Evolutionary conservation across 805 yeast species (phyloP).

Genomic region (Metschnikowia reukaufii): DNA sequence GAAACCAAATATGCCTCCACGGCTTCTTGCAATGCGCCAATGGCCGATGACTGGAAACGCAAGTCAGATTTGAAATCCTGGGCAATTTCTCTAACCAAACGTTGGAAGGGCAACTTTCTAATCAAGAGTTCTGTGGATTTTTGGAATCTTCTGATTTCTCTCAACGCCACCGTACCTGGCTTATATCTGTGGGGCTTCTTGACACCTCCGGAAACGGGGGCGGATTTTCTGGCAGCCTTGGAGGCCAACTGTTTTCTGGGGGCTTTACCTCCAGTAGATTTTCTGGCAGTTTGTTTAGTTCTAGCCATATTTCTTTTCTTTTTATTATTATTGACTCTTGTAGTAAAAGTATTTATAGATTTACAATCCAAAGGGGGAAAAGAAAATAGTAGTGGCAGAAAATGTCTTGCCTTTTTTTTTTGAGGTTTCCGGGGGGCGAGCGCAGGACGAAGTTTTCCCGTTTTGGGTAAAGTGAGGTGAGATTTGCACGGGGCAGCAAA

Average conservation of each 20-base stretch:
- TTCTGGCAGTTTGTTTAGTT: constrained; percentile 49
- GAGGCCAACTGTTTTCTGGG: constrained; percentile 51
- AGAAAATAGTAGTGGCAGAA: constrained; percentile 1
- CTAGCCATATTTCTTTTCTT: constrained; percentile 35
- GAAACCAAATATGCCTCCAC: constrained; percentile 49
- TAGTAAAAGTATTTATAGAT: not conserved
- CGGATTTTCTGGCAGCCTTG: constrained; percentile 49
- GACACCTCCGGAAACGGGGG: constrained; percentile 48
- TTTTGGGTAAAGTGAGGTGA: not conserved
- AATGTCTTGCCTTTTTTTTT: too few relatives aligned
- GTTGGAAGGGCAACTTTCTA: constrained; percentile 48
- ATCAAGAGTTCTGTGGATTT: constrained; percentile 46
- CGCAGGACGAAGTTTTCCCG: not conserved
- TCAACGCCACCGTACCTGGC: constrained; percentile 50
- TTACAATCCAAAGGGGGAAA: constrained; percentile 1
- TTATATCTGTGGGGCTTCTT: constrained; percentile 50
- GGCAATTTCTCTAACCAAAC: constrained; percentile 49
- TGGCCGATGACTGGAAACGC: constrained; percentile 47
- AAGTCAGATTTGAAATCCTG: constrained; percentile 48
- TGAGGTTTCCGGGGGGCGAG: constrained; percentile 5
- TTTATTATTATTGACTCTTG: not conserved
- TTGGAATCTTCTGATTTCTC: constrained; percentile 50
- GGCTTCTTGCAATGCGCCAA: constrained; percentile 48
- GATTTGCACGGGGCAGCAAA: not conserved
- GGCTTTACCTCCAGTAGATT: constrained; percentile 50